Evolutionary conservation across 306 rosid species (phyloP), one percentile per base, ranked within the genome.

Genomic region (Mimosa pudica): DNA sequence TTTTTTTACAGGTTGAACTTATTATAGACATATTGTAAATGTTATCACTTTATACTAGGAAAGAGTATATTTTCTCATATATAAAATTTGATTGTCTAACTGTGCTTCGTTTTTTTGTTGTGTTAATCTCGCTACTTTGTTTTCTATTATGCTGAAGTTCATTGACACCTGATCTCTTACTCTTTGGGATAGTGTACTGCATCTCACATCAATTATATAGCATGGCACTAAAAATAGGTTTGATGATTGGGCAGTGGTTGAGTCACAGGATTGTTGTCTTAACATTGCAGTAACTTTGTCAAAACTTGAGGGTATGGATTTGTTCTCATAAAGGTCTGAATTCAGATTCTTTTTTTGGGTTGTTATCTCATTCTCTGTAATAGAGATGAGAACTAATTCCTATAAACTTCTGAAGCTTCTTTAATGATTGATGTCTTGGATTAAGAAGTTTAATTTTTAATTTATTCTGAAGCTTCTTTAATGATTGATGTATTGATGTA

Each of bases 361-460:
- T 14, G 36, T 62, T 20, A 5, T 46, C n/a, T 12, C 17, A 8
- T 38, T 38, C 5, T 38, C 5, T n/a, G 33, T 41, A 10, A 69
- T 5, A 45, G 36, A 69, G 54, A 69, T 69, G 35, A 3, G 74
- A 13, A 70, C 42, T 46, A 45, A 36, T 38, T 10, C 55, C 38
- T 45, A 18, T 10, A 46, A 45, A 44, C 74, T 70, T 63, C 38
- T 5, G 4, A 38, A 38, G 5, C 42, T 38, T 38, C 45, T 36
- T 71, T 54, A 24, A 61, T 32, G 48, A 54, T 76, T 70, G 48
- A 49, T 83, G 47, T 84, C 71, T 60, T 79, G 83, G 84, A 74
- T 84, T 89, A 87, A 89, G 86, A 73, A 73, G 79, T 76, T 65
- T 57, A 76, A 24, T 24, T 24, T n/a, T n/a, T n/a, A n/a, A n/a